Percentiles rank a stretch among this genome's conserved stretches.
phyloP scores from a whole-genome alignment of 345 rosid species.

The Gynandropsis gynandra region DNA sequence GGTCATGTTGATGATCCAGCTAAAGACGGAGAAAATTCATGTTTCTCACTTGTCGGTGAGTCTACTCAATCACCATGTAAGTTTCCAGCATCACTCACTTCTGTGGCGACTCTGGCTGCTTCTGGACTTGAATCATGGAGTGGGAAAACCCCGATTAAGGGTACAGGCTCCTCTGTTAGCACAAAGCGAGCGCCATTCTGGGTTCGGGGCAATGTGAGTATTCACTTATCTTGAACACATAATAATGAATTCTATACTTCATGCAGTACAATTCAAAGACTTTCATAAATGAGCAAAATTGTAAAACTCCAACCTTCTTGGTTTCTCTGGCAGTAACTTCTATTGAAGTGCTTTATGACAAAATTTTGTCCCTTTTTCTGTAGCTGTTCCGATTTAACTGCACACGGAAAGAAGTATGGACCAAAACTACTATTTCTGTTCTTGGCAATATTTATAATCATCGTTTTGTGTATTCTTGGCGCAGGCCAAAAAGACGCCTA shows the following conservation, averaged over 20 bases:
- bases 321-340: background rate
- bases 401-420: constrained; percentile 1
- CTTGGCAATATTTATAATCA: constrained; percentile 13
- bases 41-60: constrained; percentile 46
- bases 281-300: background rate
- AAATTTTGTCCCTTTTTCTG: background rate
- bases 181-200: constrained; percentile 71
- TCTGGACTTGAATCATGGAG: constrained; percentile 53
- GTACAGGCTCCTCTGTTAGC: constrained; percentile 48
- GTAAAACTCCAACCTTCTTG: background rate
- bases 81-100: constrained; percentile 53
- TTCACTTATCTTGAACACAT: constrained; percentile 17
- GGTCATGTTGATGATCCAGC: constrained; percentile 40
- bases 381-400: constrained; percentile 3
- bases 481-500: constrained; percentile 81
- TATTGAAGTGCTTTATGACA: too few relatives aligned
- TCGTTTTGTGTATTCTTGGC: constrained; percentile 14
- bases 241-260: constrained; percentile 6
- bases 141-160: constrained; percentile 55
- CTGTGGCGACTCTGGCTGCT: constrained; percentile 42
- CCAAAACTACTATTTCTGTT: background rate
- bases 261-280: background rate
- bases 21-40: constrained; percentile 39
- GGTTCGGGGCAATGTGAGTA: constrained; percentile 88
- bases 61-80: constrained; percentile 74